Percentiles rank a stretch among this genome's conserved stretches.
phyloP scores from a whole-genome alignment of 2,329 filamentous ascomycete species.

The Pseudonectria buxi region DNA sequence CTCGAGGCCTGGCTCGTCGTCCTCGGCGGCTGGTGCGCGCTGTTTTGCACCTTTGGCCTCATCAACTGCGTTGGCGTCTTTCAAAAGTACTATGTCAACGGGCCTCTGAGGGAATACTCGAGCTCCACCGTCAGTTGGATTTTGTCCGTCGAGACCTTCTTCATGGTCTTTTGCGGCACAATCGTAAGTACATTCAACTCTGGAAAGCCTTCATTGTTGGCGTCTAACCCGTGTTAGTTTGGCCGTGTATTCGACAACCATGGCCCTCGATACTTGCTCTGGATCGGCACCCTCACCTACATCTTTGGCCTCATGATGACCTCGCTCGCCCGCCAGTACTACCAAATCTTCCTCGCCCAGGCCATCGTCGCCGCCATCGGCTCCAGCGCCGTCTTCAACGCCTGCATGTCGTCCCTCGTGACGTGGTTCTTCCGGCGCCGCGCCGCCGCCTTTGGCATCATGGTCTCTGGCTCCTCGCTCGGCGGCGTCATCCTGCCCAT shows the following conservation, averaged over 20 bases:
- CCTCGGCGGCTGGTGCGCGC: conserved; percentile 35
- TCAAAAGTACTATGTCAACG: conserved; percentile 49
- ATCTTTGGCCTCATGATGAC: conserved; percentile 62
- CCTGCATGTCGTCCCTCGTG: conserved; percentile 34
- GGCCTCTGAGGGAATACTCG: conserved; percentile 40
- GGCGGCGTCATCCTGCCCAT: conserved; percentile 56
- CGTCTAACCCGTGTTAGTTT: conserved; percentile 28
- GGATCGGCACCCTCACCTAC: conserved; percentile 47
- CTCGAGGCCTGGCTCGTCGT: conserved; percentile 52
- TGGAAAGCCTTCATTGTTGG: not conserved
- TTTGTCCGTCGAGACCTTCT: conserved; percentile 45
- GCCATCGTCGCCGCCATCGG: conserved; percentile 35
- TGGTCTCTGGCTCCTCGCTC: conserved; percentile 46
- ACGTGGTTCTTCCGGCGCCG: conserved; percentile 48
- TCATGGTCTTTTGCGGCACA: conserved; percentile 43
- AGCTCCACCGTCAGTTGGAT: conserved; percentile 54
- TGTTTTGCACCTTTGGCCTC: conserved; percentile 40
- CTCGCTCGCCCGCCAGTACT: conserved; percentile 40
- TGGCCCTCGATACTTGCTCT: conserved; percentile 53
- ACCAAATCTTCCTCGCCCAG: conserved; percentile 39
- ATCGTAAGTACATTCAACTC: conserved; percentile 30
- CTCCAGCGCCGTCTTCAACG: conserved; percentile 37
- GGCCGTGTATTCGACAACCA: conserved; percentile 60
- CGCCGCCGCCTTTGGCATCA: conserved; percentile 47
- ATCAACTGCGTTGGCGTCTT: conserved; percentile 47